Evolutionary conservation across 1,284 basidiomycete species (phyloP).

Genomic region (Heterobasidion irregulare): DNA sequence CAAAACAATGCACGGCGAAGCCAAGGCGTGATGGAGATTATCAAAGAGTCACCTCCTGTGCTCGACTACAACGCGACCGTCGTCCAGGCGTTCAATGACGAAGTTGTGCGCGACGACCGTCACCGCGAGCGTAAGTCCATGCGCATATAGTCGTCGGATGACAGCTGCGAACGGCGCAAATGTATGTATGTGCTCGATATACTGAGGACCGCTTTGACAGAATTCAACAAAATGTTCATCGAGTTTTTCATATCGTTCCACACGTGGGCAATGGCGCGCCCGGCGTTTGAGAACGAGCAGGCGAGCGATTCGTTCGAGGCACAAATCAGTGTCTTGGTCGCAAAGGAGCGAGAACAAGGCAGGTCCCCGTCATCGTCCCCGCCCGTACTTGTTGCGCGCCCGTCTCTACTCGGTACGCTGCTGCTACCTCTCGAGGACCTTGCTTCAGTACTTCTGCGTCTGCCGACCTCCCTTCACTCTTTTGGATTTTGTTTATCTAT

Average conservation of each 20-base stretch:
- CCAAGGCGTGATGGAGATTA: not conserved
- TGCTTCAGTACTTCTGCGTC: too few relatives aligned
- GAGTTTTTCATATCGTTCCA: not conserved
- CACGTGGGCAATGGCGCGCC: conserved; percentile 10
- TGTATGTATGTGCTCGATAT: too few relatives aligned
- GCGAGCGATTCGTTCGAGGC: conserved; percentile 12
- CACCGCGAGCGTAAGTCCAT: not conserved
- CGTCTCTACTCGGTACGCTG: conserved; percentile 10
- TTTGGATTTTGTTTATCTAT: too few relatives aligned
- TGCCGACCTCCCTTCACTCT: too few relatives aligned
- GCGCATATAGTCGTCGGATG: not conserved
- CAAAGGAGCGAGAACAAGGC: conserved; percentile 29
- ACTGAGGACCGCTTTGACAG: not conserved
- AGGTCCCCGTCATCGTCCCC: conserved; percentile 19
- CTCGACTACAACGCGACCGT: not conserved
- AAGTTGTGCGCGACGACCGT: not conserved
- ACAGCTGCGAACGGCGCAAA: not conserved
- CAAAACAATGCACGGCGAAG: not conserved
- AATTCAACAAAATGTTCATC: not conserved
- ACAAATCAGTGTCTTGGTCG: conserved; percentile 16
- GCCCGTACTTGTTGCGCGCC: not conserved
- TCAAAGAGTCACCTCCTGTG: not conserved
- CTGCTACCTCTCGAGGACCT: not conserved
- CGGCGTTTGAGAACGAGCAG: conserved; percentile 8
- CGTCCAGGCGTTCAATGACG: not conserved